Evolutionary conservation across 148 eudicot genomes (phyloP), one percentile per base, ranked within the genome.

Genomic region (Polygonum maritimum): DNA sequence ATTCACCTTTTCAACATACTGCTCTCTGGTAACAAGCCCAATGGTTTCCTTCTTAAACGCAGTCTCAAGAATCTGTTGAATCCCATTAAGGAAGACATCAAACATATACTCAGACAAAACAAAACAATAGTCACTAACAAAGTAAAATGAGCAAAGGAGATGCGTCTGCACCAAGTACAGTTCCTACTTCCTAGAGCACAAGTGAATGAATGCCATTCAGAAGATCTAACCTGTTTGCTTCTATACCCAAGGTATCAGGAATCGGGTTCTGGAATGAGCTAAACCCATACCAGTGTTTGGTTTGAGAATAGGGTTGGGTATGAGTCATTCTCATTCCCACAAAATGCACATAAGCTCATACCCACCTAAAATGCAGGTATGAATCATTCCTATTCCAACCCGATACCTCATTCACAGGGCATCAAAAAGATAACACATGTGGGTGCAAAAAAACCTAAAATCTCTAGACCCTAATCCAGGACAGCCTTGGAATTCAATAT

Each of bases 11-110:
- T 94, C 98, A 69, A 94, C 97, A 81, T 94, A 94, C 73, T 94
- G 86, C 80, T 94, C 98, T 78, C 94, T 90, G 13, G 96, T 85
- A 69, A 94, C 98, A 76, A 94, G 88, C 76, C 98, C 98, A 74
- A 94, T 86, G 4, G 98, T 94, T 85, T 94, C 98, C 86, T 94
- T 94, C 92, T 94, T 94, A 80, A 94, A 94, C 0, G 98, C 98
- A 80, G 96, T 94, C 89, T 94, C 98, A 0, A 94, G 82, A 83
- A 94, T 89, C 98, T 94, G 86, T 73, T 74, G 15, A 77, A 60
- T 21, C 21, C 65, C 80, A 69, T 31, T 55, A 7, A 2, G 67
- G 36, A 38, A 40, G 26, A 22, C 52, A 71, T 41, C 22, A 38
- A 47, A 51, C 58, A 76, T 4, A 33, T 69, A 63, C 54, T 74